Evolutionary conservation across 257 asterid species (phyloP).

Genomic region (Lycium barbarum): DNA sequence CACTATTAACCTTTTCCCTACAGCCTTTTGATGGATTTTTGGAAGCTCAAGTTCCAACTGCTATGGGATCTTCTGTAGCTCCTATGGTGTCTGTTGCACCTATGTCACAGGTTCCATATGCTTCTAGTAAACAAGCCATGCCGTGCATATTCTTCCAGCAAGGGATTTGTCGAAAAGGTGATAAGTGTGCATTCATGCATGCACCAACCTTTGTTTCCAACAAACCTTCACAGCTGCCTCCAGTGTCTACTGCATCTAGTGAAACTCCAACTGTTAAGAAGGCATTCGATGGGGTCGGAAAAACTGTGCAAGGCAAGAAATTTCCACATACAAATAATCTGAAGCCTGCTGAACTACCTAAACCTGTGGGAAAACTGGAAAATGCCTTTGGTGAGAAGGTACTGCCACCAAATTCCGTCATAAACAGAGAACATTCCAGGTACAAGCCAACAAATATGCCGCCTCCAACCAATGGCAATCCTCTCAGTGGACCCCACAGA

Average conservation of each 20-base stretch:
- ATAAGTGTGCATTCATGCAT: constrained; percentile 84
- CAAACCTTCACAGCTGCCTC: constrained; percentile 48
- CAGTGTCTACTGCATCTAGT: constrained; percentile 33
- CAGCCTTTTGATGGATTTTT: constrained; percentile 88
- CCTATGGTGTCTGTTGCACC: constrained; percentile 45
- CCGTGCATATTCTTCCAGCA: constrained; percentile 82
- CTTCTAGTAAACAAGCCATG: constrained; percentile 62
- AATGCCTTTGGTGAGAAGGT: constrained; percentile 32
- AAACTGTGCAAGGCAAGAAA: constrained; percentile 44
- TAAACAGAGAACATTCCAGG: constrained; percentile 31
- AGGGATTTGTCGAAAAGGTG: constrained; percentile 81
- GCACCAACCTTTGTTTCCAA: constrained; percentile 54
- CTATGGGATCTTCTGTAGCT: constrained; percentile 50
- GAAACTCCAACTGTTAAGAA: constrained; percentile 36
- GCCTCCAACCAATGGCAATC: constrained; percentile 31
- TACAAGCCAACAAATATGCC: constrained; percentile 30
- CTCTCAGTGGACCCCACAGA: constrained; percentile 28
- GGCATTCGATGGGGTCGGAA: constrained; percentile 38
- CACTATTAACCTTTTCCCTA: constrained; percentile 8
- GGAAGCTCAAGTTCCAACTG: constrained; percentile 62
- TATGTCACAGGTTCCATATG: constrained; percentile 47
- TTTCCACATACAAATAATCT: constrained; percentile 39
- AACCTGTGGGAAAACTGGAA: constrained; percentile 44
- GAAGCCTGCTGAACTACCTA: constrained; percentile 44
- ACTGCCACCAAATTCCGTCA: constrained; percentile 27